Base-by-base conservation (phyloP, 805 yeast species). In the Candida odintsovae region DNA sequence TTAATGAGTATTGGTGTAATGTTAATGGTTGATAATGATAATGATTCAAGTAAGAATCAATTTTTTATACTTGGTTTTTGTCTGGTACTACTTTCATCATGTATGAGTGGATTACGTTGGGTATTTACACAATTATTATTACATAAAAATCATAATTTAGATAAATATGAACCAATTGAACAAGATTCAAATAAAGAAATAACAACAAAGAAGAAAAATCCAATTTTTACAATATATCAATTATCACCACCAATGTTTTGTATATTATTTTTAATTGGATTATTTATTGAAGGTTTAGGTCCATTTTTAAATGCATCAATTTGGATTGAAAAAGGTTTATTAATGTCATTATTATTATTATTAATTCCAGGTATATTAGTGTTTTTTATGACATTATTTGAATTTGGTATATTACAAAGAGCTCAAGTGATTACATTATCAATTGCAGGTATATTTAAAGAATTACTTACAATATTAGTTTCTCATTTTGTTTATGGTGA, bases 381-480 rank as follows among this genome's bases (percentile, higher is more conserved):
- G 2, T 90, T 90, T 59, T 76, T 86, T 61, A 85, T 94, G 92
- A 92, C 97, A 0, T 66, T 89, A 2, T 80, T 87, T 55, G 99
- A 92, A 64, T 90, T 87, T 67, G 82, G 86, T 47, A 78, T 94
- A 8, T 73, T 94, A 44, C 83, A 86, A 46, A 78, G 83, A 38
- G 86, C 97, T 0, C 86, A 88, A 46, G 89, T 94, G 13, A 72
- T 90, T 40, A 90, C 99, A 0, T 67, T 94, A 26, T 83, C 95
- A 6, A 79, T 94, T 38, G 95, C 95, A 0, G 99, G 99, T 1
- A 86, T 94, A 16, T 86, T 92, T 63, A 94, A 94, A 62, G 99
- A 94, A 63, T 71, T 94, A 15, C 69, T 90, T 41, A 94, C 99
- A 0, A 89, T 94, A 35, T 56, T 77, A 28, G 73, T 83, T 1